Evolutionary conservation across 2,329 filamentous ascomycete genomes (phyloP), one percentile per base, ranked within the genome.

Genomic region (Botrytis hyacinthi): DNA sequence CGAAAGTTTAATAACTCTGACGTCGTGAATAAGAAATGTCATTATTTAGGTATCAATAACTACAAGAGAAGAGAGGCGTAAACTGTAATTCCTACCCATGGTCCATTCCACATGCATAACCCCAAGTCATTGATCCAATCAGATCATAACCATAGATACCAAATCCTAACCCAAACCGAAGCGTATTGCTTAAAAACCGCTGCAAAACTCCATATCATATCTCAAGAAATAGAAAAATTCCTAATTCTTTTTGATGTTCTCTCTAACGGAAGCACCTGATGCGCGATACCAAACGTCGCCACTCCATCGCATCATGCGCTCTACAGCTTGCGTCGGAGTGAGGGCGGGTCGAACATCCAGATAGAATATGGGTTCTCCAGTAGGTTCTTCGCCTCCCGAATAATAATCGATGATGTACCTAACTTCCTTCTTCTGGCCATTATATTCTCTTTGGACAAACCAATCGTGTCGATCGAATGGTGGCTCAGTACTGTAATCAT

Each of bases 381-480:
- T 93, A 3, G 91, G 89, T 46, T 81, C 79, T 1, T 92, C 91
- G 37, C 91, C 90, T 9, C 91, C 95, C 48, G 92, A 91, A 83
- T 98, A 98, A 83, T 97, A 98, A 83, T 99, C 96, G 81, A 99
- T 99, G 73, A 99, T 90, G 82, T 99, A 99, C 79, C 96, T 90
- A 63, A 98, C 86, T 84, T 98, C 91, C 81, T 91, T 92, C 79
- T 85, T 86, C 74, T 90, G 82, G 42, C 93, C 93, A 60, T 67
- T 86, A 67, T 88, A 83, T 48, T 91, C 87, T 76, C 96, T 88
- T 76, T 93, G 88, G 60, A 99, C 93, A 81, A 92, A 98, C 96
- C 96, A 99, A 82, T 99, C 96, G 82, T 99, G 96, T 75, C 96
- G 90, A 83, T 99, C 96, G 79, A 99, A 99, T 1, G 96, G 96